phyloP scores from a whole-genome alignment of 306 rosid species.

The Hippophae gyantsensis region DNA sequence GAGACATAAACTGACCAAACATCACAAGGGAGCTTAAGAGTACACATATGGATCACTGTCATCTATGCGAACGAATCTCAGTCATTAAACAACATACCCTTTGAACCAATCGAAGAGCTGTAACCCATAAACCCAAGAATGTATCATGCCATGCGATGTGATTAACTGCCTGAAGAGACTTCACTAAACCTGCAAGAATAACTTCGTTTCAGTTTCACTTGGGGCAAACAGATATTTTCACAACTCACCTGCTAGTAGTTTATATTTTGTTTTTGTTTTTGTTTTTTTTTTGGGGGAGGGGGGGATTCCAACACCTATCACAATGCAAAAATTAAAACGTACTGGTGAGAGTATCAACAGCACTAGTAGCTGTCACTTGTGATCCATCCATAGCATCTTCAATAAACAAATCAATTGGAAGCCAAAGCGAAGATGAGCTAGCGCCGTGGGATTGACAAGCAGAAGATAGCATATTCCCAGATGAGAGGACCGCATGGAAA shows the following conservation, averaged over 20 bases:
- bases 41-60: no score
- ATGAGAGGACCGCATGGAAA: constrained; percentile 60
- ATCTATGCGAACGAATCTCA: no score
- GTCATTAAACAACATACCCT: constrained; percentile 34
- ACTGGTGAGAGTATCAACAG: constrained; percentile 74
- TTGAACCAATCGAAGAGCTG: constrained; percentile 86
- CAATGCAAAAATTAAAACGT: no score
- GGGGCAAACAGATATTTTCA: no score
- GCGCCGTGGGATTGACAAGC: constrained; percentile 64
- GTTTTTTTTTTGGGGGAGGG: no score
- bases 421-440: constrained; percentile 76
- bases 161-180: constrained; percentile 86
- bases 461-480: constrained; percentile 63
- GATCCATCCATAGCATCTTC: constrained; percentile 99
- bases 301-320: no score
- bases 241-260: no score
- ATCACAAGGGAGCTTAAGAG: no score
- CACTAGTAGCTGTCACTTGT: constrained; percentile 79
- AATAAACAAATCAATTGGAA: constrained; percentile 82
- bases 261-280: no score
- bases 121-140: constrained; percentile 85
- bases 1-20: no score
- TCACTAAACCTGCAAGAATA: constrained; percentile 54
- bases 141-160: constrained; percentile 92
- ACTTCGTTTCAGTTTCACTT: no score